Conservation (phyloP, 2,329 filamentous ascomycete species). For the Chrysosporium keratinophilum region DNA sequence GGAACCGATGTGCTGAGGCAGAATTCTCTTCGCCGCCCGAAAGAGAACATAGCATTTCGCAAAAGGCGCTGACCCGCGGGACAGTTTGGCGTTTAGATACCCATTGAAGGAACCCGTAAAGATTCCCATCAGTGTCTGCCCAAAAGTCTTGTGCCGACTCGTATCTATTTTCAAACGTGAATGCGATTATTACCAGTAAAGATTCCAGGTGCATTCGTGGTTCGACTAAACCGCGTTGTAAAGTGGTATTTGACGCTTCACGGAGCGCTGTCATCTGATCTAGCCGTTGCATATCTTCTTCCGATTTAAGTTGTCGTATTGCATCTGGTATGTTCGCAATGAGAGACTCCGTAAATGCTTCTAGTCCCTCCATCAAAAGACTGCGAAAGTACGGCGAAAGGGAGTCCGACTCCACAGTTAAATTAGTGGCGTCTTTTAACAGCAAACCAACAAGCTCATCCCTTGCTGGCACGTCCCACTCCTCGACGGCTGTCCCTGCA, state of each 20-base stretch:
- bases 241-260: conserved; percentile 33
- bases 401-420: conserved; percentile 56
- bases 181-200: conserved; percentile 85
- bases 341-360: conserved; percentile 80
- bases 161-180: conserved; percentile 74
- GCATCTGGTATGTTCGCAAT: conserved; percentile 94
- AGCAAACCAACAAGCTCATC: conserved; percentile 72
- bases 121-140: conserved; percentile 81
- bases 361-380: conserved; percentile 67
- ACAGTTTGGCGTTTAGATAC: conserved; percentile 91
- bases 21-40: conserved; percentile 75
- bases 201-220: conserved; percentile 60
- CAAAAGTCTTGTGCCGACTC: conserved; percentile 84
- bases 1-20: conserved; percentile 73
- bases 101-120: conserved; percentile 94
- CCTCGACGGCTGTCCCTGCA: conserved; percentile 65
- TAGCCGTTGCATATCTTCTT: conserved; percentile 70
- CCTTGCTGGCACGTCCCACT: conserved; percentile 82
- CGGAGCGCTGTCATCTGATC: conserved; percentile 38
- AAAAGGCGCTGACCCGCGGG: conserved; percentile 91
- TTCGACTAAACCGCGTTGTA: conserved; percentile 34
- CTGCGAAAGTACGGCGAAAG: conserved; percentile 64
- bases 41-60: conserved; percentile 86
- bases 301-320: conserved; percentile 69
- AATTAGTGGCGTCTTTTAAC: conserved; percentile 63